Base-by-base conservation (phyloP, 441 rosid genomes). In the Populus hybrid region DNA sequence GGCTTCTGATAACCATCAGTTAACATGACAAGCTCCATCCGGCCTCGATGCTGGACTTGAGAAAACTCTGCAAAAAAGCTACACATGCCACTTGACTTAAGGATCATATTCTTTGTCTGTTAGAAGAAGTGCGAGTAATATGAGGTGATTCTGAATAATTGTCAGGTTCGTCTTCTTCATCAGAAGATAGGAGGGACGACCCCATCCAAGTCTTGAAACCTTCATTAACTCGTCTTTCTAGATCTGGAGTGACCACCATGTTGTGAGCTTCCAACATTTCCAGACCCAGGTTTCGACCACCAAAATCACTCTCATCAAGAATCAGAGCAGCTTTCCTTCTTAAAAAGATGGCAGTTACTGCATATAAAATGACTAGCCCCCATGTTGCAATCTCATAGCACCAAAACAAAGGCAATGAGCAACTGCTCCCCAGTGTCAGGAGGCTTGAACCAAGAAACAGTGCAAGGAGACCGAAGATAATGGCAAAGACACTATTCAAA, bases 181-280 rank as follows among this genome's bases (percentile, higher is more conserved):
- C 99, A 10, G 98, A 93, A 64, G 99, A 92, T 76, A 91, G 84
- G 76, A 87, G 84, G 75, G 99, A 88, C 29, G 94, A 88, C 6
- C 98, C 98, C 92, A 90, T 89, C 97, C 98, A 94, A 69, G 95
- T 78, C 84, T 86, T 92, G 73, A 94, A 94, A 72, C 99, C 97
- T 53, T 93, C 98, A 36, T 83, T 87, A 35, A 90, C 94, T 28
- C 89, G 89, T 80, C 90, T 89, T 88, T 94, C 99, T 67, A 93
- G 83, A 0, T 92, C 94, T 33, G 95, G 95, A 56, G 95, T 84
- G 78, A 90, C 86, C 75, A 85, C 93, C 84, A 90, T 65, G 10
- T 91, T 89, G 83, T 80, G 87, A 23, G 95, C 89, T 85, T 94
- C 97, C 64, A 88, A 82, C 97, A 95, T 94, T 86, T 94, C 99